Percentiles rank a stretch among this genome's conserved stretches.
phyloP scores from a whole-genome alignment of 495 filamentous ascomycete genomes.

The Neurospora sp. region DNA sequence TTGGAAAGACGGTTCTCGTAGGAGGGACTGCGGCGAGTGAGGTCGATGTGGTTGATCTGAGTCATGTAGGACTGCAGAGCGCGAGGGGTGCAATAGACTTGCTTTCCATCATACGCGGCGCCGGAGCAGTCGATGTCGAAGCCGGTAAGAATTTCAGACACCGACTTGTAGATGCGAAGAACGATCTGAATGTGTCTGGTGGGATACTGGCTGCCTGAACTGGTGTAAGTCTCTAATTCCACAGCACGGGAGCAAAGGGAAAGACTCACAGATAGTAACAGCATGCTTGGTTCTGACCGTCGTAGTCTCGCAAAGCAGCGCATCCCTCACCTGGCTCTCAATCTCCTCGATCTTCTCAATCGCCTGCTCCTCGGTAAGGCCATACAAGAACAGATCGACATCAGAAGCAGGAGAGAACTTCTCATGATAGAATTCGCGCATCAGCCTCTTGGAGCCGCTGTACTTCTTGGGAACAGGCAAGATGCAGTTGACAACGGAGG shows the following conservation, averaged over 20 bases:
- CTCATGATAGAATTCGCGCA: constrained; percentile 69
- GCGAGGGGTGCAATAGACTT: constrained; percentile 63
- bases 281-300: constrained; percentile 73
- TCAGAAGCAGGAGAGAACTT: constrained; percentile 71
- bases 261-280: constrained; percentile 54
- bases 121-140: constrained; percentile 81
- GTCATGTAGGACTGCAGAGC: constrained; percentile 65
- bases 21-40: constrained; percentile 67
- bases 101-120: constrained; percentile 65
- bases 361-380: constrained; percentile 60
- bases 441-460: constrained; percentile 49
- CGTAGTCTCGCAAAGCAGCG: constrained; percentile 65
- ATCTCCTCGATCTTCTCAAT: constrained; percentile 75
- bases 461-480: constrained; percentile 60
- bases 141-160: constrained; percentile 72
- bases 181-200: constrained; percentile 76
- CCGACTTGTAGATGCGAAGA: constrained; percentile 68
- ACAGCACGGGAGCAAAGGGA: no score
- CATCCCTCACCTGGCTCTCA: constrained; percentile 56
- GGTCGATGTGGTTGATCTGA: constrained; percentile 69
- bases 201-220: constrained; percentile 59
- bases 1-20: constrained; percentile 86
- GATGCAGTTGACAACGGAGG: constrained; percentile 62
- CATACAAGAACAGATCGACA: constrained; percentile 77
- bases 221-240: neutral